Percentiles rank a stretch among this genome's conserved stretches.
Evolutionary conservation across 371 early-diverging fungal genomes (phyloP).

Genomic region (Rhizomucor miehei): DNA sequence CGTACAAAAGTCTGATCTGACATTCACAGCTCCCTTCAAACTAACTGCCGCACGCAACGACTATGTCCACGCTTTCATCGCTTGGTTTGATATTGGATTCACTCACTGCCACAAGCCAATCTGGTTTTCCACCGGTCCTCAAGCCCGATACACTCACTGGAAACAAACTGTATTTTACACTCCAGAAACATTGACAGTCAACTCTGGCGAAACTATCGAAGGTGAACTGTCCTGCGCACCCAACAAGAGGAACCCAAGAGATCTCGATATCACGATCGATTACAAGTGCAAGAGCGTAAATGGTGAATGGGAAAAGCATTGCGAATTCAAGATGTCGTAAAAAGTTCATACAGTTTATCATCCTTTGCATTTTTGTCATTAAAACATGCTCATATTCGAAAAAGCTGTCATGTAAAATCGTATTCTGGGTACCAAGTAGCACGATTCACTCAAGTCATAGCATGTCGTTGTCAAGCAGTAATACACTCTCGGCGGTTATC

Average conservation of each 20-base stretch:
- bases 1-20: conserved; percentile 81
- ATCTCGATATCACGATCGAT: conserved; percentile 87
- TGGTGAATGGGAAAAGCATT: conserved; percentile 67
- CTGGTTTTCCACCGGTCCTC: conserved; percentile 88
- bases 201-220: conserved; percentile 77
- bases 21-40: conserved; percentile 78
- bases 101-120: conserved; percentile 84
- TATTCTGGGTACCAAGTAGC: no score
- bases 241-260: conserved; percentile 88
- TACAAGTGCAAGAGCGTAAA: conserved; percentile 53
- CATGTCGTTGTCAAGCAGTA: no score
- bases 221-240: conserved; percentile 83
- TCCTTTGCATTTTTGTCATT: no score
- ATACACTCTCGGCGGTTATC: no score
- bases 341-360: no score
- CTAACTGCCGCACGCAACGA: conserved; percentile 77
- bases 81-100: conserved; percentile 95
- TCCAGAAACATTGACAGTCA: conserved; percentile 65
- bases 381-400: no score
- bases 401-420: no score
- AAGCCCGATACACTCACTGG: conserved; percentile 95
- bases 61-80: conserved; percentile 87
- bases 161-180: conserved; percentile 96
- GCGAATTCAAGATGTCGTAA: conserved; percentile 83
- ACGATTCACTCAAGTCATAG: no score